phyloP scores from a whole-genome alignment of 2,329 filamentous ascomycete species.

The Xylariaceae sp. region DNA sequence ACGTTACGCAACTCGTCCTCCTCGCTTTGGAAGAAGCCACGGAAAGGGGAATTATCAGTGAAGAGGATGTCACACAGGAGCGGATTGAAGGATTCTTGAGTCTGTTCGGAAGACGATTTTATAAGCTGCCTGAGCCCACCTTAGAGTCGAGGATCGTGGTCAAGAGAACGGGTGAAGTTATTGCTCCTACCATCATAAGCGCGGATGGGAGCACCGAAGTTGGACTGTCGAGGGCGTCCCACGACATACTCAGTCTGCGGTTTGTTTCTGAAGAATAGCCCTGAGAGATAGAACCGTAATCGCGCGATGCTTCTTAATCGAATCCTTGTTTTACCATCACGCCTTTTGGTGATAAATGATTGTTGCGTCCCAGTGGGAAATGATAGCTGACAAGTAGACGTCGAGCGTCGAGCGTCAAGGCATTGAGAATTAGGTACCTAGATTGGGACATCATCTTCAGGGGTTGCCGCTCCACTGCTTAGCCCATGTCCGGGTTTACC shows the following conservation, averaged over 20 bases:
- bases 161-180: slow-evolving; percentile 48
- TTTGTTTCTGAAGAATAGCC: slow-evolving; percentile 29
- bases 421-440: too few species aligned
- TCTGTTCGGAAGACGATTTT: slow-evolving; percentile 53
- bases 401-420: too few species aligned
- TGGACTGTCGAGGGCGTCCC: slow-evolving; percentile 41
- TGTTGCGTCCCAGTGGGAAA: too few species aligned
- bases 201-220: slow-evolving; percentile 41
- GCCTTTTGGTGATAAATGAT: too few species aligned
- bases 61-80: slow-evolving; percentile 53
- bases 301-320: neutral
- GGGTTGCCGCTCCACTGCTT: too few species aligned
- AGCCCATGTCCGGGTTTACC: too few species aligned
- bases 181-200: slow-evolving; percentile 39
- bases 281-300: neutral
- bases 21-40: slow-evolving; percentile 62
- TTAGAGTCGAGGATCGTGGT: slow-evolving; percentile 53
- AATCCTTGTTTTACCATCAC: neutral
- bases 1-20: slow-evolving; percentile 55
- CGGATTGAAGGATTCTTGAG: slow-evolving; percentile 55
- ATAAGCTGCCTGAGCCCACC: slow-evolving; percentile 44
- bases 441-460: too few species aligned
- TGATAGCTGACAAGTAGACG: too few species aligned
- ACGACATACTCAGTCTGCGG: slow-evolving; percentile 41
- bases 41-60: slow-evolving; percentile 48